Conservation (phyloP, 2,329 filamentous ascomycete genomes). For the Didymella sp. region DNA sequence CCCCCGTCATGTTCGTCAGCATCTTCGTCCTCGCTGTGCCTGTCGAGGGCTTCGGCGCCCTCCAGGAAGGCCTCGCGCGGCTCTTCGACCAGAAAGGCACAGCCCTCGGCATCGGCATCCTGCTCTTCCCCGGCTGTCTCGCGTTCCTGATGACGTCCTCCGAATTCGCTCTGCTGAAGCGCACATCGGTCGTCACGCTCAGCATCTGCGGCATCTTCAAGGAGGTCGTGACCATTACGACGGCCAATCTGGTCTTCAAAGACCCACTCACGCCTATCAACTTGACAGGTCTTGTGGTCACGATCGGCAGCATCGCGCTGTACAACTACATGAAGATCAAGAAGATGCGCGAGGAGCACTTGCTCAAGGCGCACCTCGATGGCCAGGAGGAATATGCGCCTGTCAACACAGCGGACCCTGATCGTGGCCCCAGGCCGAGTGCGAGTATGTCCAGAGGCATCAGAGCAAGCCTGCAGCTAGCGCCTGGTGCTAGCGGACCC, state of each 20-base stretch:
- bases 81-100: slow-evolving; percentile 73
- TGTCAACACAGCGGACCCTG: slow-evolving; percentile 42
- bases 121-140: slow-evolving; percentile 88
- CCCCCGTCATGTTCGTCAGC: slow-evolving; percentile 91
- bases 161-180: slow-evolving; percentile 93
- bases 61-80: slow-evolving; percentile 69
- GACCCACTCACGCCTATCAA: slow-evolving; percentile 89
- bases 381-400: slow-evolving; percentile 50
- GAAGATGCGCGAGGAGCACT: slow-evolving; percentile 83
- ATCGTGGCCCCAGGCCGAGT: slow-evolving; percentile 25
- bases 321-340: slow-evolving; percentile 96
- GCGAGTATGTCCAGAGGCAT: slow-evolving; percentile 35
- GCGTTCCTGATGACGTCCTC: slow-evolving; percentile 97
- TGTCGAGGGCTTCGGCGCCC: slow-evolving; percentile 77
- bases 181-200: slow-evolving; percentile 93
- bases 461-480: slow-evolving; percentile 48
- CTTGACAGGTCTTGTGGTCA: slow-evolving; percentile 83
- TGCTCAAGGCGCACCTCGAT: slow-evolving; percentile 54
- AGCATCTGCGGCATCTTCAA: slow-evolving; percentile 99
- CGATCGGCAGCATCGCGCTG: slow-evolving; percentile 80
- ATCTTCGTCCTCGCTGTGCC: slow-evolving; percentile 82
- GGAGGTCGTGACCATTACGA: slow-evolving; percentile 93
- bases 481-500: slow-evolving; percentile 31
- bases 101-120: slow-evolving; percentile 70
- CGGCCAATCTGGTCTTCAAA: slow-evolving; percentile 85